These are phyloP conservation scores for Aspergillus baeticus DNA, from an alignment of 495 filamentous ascomycete species.

Conservation along the genomic window DNA sequence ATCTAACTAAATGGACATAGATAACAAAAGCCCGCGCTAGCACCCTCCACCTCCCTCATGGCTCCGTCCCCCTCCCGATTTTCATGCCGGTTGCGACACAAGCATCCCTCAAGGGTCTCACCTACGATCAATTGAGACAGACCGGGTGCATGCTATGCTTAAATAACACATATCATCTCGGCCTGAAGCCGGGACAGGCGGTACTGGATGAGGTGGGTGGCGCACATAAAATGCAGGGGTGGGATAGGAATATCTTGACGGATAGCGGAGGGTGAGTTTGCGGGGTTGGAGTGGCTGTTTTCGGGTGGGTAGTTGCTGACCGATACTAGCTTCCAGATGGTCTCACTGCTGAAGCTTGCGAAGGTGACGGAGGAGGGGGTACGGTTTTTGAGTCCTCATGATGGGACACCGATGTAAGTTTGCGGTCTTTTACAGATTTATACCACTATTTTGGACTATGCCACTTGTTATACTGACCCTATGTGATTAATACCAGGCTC, in stretches of 20 bases:
- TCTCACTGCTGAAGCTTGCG: conserved; percentile 90
- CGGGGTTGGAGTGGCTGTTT: not conserved
- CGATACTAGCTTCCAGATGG: conserved; percentile 86
- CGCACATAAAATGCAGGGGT: conserved; percentile 90
- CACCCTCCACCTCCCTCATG: conserved; percentile 85
- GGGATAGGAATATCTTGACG: conserved; percentile 92
- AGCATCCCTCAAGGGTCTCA: conserved; percentile 90
- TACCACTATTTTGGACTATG: no score
- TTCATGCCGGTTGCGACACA: conserved; percentile 99
- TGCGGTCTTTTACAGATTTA: not conserved
- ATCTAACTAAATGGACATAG: conserved; percentile 42
- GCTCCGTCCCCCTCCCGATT: conserved; percentile 81
- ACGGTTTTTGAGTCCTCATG: conserved; percentile 89
- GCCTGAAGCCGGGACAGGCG: conserved; percentile 88
- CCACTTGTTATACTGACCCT: not conserved
- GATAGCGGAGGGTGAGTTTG: conserved; percentile 89
- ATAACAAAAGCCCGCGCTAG: conserved; percentile 95
- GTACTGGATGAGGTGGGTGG: conserved; percentile 84
- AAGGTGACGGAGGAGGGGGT: conserved; percentile 95
- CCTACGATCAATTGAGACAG: conserved; percentile 83
- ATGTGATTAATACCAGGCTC: conserved; percentile 47
- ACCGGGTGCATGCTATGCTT: conserved; percentile 89
- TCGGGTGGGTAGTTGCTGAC: not conserved
- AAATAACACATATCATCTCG: conserved; percentile 97
- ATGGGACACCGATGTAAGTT: conserved; percentile 83